A percentile compares a stretch with the other conserved stretches of the same genome.
Evolutionary conservation across 805 yeast genomes (phyloP).

Genomic region (Ogataea polymorpha): DNA sequence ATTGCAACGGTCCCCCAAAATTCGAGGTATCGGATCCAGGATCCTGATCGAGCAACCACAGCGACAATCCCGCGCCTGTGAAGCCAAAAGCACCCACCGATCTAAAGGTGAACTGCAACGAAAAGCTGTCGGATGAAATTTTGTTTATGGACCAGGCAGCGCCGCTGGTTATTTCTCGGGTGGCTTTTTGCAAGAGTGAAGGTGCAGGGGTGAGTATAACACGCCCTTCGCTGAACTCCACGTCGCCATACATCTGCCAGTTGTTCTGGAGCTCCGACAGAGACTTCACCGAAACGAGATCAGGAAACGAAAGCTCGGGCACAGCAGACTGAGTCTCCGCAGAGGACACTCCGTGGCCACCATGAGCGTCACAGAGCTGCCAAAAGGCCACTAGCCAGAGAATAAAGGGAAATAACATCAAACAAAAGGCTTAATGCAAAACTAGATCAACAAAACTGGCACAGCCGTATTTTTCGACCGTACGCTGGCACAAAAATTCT

Average conservation of each 20-base stretch:
- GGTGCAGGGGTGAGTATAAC: constrained; percentile 47
- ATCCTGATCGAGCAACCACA: constrained; percentile 47
- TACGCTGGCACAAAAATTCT: not conserved
- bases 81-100: constrained; percentile 50
- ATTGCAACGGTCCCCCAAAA: constrained; percentile 55
- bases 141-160: constrained; percentile 42
- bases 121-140: constrained; percentile 30
- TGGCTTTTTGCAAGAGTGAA: constrained; percentile 21
- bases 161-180: constrained; percentile 36
- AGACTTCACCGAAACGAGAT: constrained; percentile 22
- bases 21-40: constrained; percentile 31
- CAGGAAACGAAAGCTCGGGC: constrained; percentile 23
- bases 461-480: constrained; percentile 2
- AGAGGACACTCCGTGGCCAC: constrained; percentile 2
- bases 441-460: not conserved
- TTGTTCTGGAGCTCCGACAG: constrained; percentile 38
- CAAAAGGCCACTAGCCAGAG: constrained; percentile 2
- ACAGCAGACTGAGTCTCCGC: constrained; percentile 1
- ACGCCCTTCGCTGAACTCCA: constrained; percentile 50
- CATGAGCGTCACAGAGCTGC: constrained; percentile 4
- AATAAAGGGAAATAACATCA: constrained; percentile 1
- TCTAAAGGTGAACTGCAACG: constrained; percentile 62
- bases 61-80: constrained; percentile 54
- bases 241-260: constrained; percentile 41
- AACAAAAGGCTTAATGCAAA: constrained; percentile 1